A percentile compares a stretch with the other conserved stretches of the same genome.
Evolutionary conservation across 2,329 filamentous ascomycete genomes (phyloP).

Genomic region (Juglanconis sp.): DNA sequence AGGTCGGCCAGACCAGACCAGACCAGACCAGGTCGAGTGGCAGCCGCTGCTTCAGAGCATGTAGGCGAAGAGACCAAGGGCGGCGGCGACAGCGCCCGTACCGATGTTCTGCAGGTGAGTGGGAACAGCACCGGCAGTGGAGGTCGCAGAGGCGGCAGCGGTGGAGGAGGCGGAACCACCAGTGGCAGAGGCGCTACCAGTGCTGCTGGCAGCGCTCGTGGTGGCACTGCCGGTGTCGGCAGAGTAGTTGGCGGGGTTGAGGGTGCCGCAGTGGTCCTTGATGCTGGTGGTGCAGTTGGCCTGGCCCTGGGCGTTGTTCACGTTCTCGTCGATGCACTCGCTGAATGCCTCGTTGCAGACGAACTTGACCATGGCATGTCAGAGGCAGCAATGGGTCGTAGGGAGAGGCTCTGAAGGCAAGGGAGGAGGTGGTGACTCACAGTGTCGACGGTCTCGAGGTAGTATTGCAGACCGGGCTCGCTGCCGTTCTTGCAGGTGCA

Average conservation of each 20-base stretch:
- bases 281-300: slow-evolving; percentile 47
- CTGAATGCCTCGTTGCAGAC: slow-evolving; percentile 48
- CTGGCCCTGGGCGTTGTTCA: slow-evolving; percentile 41
- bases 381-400: slow-evolving; percentile 12
- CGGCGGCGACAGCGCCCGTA: slow-evolving; percentile 47
- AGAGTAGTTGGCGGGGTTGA: slow-evolving; percentile 31
- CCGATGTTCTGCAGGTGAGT: slow-evolving; percentile 33
- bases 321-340: slow-evolving; percentile 44
- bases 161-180: slow-evolving; percentile 11
- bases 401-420: neutral
- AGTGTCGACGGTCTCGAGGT: slow-evolving; percentile 48
- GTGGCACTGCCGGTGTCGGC: slow-evolving; percentile 22
- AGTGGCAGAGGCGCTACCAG: slow-evolving; percentile 7
- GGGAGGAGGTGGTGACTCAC: slow-evolving; percentile 22
- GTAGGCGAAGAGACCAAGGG: slow-evolving; percentile 51
- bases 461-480: slow-evolving; percentile 51
- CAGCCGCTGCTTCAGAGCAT: slow-evolving; percentile 37
- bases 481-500: slow-evolving; percentile 50
- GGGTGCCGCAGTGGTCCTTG: slow-evolving; percentile 44
- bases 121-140: slow-evolving; percentile 24
- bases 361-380: slow-evolving; percentile 33
- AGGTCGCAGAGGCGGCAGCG: slow-evolving; percentile 20
- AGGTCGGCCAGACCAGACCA: neutral
- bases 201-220: slow-evolving; percentile 16
- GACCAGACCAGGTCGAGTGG: slow-evolving; percentile 6